Evolutionary conservation across 139 green algal species (phyloP).

Genomic region (Coelastrella sp.): DNA sequence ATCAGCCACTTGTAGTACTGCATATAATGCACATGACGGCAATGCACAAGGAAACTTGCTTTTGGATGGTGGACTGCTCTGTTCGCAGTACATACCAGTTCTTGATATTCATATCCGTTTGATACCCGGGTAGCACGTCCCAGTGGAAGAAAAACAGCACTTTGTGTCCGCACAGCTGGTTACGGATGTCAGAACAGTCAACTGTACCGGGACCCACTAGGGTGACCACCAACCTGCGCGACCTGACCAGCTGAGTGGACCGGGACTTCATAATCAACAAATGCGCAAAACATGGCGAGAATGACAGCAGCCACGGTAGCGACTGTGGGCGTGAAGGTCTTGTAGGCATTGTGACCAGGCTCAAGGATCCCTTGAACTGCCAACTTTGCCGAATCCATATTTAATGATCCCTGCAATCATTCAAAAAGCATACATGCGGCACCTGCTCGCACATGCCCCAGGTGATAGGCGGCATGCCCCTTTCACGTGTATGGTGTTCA

Average conservation of each 20-base stretch:
- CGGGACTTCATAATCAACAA: slow-evolving; percentile 30
- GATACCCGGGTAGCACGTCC: too few relatives aligned
- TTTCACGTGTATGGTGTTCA: neutral
- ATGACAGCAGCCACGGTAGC: neutral
- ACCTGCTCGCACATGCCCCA: neutral
- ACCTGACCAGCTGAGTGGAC: neutral
- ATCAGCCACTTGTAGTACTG: slow-evolving; percentile 49
- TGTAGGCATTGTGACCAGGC: neutral
- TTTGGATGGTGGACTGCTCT: too few relatives aligned
- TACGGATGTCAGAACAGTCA: neutral
- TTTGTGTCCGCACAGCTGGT: too few relatives aligned
- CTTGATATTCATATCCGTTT: too few relatives aligned
- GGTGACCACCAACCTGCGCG: neutral
- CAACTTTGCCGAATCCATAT: slow-evolving; percentile 15
- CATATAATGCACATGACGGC: too few relatives aligned
- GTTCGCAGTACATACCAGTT: too few relatives aligned
- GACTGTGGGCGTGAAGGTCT: slow-evolving; percentile 28
- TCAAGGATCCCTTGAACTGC: neutral
- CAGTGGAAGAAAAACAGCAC: too few relatives aligned
- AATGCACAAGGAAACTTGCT: too few relatives aligned
- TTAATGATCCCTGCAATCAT: neutral
- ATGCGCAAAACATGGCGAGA: slow-evolving; percentile 22
- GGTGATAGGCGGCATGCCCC: neutral
- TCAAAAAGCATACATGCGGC: neutral
- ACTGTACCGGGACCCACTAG: neutral